Evolutionary conservation across 2,329 filamentous ascomycete species (phyloP), one percentile per base, ranked within the genome.

Genomic region (Ceratocystis destructans): DNA sequence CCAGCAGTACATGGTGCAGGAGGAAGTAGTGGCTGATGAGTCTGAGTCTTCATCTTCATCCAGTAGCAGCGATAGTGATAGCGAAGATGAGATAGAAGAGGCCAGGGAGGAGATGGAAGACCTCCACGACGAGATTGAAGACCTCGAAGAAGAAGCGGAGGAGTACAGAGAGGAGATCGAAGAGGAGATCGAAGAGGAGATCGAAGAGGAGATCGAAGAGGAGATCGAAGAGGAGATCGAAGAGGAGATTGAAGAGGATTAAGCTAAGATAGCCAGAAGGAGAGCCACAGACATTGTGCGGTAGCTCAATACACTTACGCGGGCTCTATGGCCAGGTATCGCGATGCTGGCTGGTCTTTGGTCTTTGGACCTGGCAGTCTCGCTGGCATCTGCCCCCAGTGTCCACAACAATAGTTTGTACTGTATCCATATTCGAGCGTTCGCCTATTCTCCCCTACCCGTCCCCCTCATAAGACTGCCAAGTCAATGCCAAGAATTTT

Each of bases 161-260:
- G 37, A 41, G 37, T 41, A 15, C 37, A 15, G 37, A 68, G 81
- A 84, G 72, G 79, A 79, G 1, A 70, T 79, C 65, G 73, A 79
- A 70, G 79, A n/a, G n/a, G n/a, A n/a, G n/a, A n/a, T 57, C n/a
- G 53, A 57, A 4, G 66, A 68, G 22, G 61, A 64, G 50, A 50
- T 46, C 5, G 80, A 81, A 66, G 74, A 79, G 61, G 80, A 83
- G 71, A 77, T 79, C 65, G 73, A 79, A 70, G 79, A n/a, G n/a
- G n/a, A n/a, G n/a, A n/a, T 57, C n/a, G 53, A 57, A 4, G 67
- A 68, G 22, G 61, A 64, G 50, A 50, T 46, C 5, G 80, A 81
- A 66, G 74, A 79, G 61, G 80, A 83, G 71, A 77, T 22, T 1
- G 22, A 22, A 22, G 78, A 80, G 69, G 79, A 79, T 64, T 72